Percentiles rank a stretch among this genome's conserved stretches.
These are phyloP conservation scores for Russula abietina DNA, from an alignment of 768 basidiomycete species.

Conservation along the genomic window DNA sequence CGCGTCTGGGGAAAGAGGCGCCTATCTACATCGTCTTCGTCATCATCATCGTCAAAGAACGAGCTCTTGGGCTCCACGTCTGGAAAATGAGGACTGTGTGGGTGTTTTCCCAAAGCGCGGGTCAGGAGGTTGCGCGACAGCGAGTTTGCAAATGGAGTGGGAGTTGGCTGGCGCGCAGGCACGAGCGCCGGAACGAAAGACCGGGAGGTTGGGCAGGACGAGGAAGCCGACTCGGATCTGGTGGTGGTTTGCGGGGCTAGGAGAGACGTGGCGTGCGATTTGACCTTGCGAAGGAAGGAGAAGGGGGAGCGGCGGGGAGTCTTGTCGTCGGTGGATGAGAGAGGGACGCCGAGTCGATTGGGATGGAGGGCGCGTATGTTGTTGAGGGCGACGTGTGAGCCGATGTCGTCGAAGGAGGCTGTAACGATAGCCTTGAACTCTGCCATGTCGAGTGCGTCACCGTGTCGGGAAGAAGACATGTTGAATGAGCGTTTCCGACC, in stretches of 20 bases:
- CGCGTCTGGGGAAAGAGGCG: not conserved
- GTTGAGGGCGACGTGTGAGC: slow-evolving; percentile 9
- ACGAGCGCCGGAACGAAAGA: slow-evolving; percentile 1
- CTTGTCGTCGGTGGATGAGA: not conserved
- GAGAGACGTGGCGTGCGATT: slow-evolving; percentile 10
- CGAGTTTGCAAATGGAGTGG: not conserved
- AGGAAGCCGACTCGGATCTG: not conserved
- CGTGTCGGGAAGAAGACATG: not conserved
- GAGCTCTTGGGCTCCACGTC: not conserved
- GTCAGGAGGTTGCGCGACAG: slow-evolving; percentile 3
- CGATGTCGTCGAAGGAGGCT: slow-evolving; percentile 22
- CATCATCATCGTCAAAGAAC: slow-evolving; percentile 16
- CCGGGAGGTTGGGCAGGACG: not conserved
- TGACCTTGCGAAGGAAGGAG: slow-evolving; percentile 17
- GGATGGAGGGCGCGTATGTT: not conserved
- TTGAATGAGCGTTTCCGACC: too few species aligned
- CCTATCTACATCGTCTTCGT: not conserved
- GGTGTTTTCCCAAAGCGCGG: not conserved
- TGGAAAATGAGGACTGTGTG: not conserved
- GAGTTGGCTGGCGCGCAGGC: not conserved
- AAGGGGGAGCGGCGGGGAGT: not conserved
- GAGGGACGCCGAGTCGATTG: not conserved
- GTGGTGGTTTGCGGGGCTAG: not conserved
- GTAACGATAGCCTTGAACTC: slow-evolving; percentile 23
- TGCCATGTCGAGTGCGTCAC: slow-evolving; percentile 4